A percentile compares a stretch with the other conserved stretches of the same genome.
Conservation (phyloP, 305 asterid species). For the Fraxinus sp. region DNA sequence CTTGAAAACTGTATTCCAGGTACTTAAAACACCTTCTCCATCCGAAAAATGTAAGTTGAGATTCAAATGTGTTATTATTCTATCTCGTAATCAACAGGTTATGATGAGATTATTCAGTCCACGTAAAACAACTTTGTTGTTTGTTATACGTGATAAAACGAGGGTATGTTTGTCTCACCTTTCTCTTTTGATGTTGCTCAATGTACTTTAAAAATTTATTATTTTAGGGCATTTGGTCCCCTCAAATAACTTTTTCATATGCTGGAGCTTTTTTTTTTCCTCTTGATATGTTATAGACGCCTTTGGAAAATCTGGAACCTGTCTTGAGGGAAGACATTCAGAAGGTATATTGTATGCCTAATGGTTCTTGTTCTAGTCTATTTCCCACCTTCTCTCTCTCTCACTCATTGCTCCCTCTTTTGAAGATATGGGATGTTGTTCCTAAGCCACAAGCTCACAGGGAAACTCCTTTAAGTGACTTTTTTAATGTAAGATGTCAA, state of each 20-base stretch:
- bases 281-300: slow-evolving; percentile 55
- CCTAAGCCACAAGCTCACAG: slow-evolving; percentile 10
- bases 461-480: slow-evolving; percentile 9
- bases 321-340: slow-evolving; percentile 95
- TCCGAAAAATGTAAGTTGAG: background rate
- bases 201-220: background rate
- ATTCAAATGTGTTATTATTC: slow-evolving; percentile 25
- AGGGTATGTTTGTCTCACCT: slow-evolving; percentile 50
- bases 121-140: slow-evolving; percentile 89
- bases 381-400: slow-evolving; percentile 20
- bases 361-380: slow-evolving; percentile 4
- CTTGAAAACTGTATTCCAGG: slow-evolving; percentile 93
- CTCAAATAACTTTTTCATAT: slow-evolving; percentile 6
- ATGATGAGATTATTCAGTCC: slow-evolving; percentile 97
- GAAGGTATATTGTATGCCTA: slow-evolving; percentile 49
- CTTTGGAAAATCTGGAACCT: slow-evolving; percentile 96
- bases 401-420: slow-evolving; percentile 16
- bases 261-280: slow-evolving; percentile 4
- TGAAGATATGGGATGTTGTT: slow-evolving; percentile 36
- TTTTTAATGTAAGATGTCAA: background rate
- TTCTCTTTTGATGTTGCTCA: slow-evolving; percentile 18
- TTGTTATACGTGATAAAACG: slow-evolving; percentile 95
- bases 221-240: slow-evolving; percentile 15
- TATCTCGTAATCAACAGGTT: slow-evolving; percentile 52
- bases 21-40: slow-evolving; percentile 18